Base-by-base conservation (phyloP, 305 asterid species). In the Ajuga reptans region DNA sequence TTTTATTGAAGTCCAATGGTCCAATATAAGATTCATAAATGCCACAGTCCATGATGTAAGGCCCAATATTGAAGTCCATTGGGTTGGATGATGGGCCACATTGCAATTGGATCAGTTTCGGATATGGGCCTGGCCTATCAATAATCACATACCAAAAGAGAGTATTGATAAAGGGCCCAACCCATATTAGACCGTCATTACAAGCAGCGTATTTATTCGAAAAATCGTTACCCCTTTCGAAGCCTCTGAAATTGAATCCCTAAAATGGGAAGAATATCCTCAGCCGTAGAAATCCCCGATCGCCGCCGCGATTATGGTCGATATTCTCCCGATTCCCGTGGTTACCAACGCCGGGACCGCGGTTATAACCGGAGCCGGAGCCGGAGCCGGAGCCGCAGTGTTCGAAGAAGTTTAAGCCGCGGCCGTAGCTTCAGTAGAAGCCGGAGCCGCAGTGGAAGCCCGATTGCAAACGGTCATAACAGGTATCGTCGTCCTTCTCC, bases 401-500 rank as follows among this genome's bases (percentile, higher is more conserved):
- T 59, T 4, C 63, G 69, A 60, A 41, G 27, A 63, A 46, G 57
- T 45, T 11, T 29, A 54, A 62, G 64, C 69, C 77, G 68, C 11
- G 68, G 72, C 55, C 83, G 55, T 1, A 73, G 82, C 56, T 36
- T 51, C 0, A 72, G 85, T 29, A 70, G 78, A 5, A 77, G 89
- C 61, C 75, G 84, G 6, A 86, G 95, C 72, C 84, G 84, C 1
- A 85, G 90, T 47, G 64, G 77, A 42, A 88, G 91, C 72, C 95
- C 92, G 6, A 15, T 43, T 14, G 42, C 62, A 37, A 75, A 83
- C 69, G 87, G 77, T 45, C 5, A 76, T 63, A 60, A 50, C 78
- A 82, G 87, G 84, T 77, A 77, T 73, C 82, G 69, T 45, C 91
- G 96, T 69, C 37, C 91, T 80, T 88, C 96, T 45, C 95, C 96